Evolutionary conservation across 805 yeast species (phyloP).

Genomic region (Hemisphaericaspora nanyangensis): DNA sequence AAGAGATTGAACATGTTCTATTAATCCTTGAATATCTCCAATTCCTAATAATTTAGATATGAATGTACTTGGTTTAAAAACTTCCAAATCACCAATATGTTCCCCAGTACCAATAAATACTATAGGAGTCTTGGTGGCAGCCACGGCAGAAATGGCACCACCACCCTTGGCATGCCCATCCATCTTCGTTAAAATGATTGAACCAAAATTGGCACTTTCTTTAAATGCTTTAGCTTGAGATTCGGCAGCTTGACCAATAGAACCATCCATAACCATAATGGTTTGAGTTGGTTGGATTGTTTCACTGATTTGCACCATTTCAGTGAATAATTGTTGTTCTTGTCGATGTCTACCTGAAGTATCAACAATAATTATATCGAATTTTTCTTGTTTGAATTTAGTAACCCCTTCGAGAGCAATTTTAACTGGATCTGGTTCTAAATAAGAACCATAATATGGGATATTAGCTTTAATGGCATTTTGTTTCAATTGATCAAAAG

Average conservation of each 20-base stretch:
- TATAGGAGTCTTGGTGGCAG: conserved; percentile 93
- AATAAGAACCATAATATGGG: conserved; percentile 92
- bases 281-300: conserved; percentile 94
- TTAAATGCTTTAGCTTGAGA: conserved; percentile 91
- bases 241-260: conserved; percentile 98
- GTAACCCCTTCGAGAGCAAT: conserved; percentile 91
- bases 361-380: conserved; percentile 92
- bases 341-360: conserved; percentile 98
- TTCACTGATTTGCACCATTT: conserved; percentile 89
- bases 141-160: conserved; percentile 98
- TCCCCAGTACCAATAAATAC: conserved; percentile 98
- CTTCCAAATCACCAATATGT: conserved; percentile 88
- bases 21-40: conserved; percentile 89
- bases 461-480: conserved; percentile 93
- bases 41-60: conserved; percentile 91
- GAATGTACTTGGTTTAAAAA: conserved; percentile 84
- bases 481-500: conserved; percentile 96
- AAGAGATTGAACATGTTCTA: conserved; percentile 89
- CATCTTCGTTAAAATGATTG: conserved; percentile 91
- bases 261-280: conserved; percentile 94
- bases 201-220: conserved; percentile 89
- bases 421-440: conserved; percentile 92
- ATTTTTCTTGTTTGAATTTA: conserved; percentile 84
- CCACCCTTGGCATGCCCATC: conserved; percentile 99
- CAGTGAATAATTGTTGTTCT: conserved; percentile 85